Evolutionary conservation across 192 early-diverging fungal genomes (phyloP), one percentile per base, ranked within the genome.

Genomic region (Gamsiella multidivaricata): DNA sequence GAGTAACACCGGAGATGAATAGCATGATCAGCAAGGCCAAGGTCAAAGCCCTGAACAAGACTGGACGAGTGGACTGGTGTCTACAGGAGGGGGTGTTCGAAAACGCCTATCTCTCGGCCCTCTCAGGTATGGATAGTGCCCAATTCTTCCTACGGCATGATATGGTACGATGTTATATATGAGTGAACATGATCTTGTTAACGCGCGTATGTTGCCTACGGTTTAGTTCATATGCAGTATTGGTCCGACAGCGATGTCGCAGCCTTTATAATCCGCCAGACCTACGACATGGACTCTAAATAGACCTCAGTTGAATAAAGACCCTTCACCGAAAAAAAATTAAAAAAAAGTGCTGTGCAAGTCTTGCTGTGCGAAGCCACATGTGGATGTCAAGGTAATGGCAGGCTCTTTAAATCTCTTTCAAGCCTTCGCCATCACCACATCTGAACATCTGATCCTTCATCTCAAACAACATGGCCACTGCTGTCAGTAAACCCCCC

Each of bases 241-340:
- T 83, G 83, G 78, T 61, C 74, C 2, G 91, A 92, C 69, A 69
- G 69, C 20, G 90, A 91, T 63, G 82, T 85, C 10, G 83, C 88
- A 18, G 62, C 83, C 22, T 91, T 91, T 58, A 85, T 91, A 25
- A 70, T 91, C 18, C 71, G 80, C 18, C 88, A 91, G 57, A 79
- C 88, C 8, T 86, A 90, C 51, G 66, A 78, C 32, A 67, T 68
- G 65, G 61, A 73, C 23, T 29, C 54, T 4, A 62, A 51, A 41
- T 61, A 54, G 59, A 36, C 8, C 11, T 9, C 11, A 10, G 2
- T 11, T 5, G n/a, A 10, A 33, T 52, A 28, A 61, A 29, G 25
- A 45, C 18, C 12, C 9, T 43, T 49, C 2, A 25, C 17, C 23
- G 43, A 49, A 46, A 31, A 29, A 12, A 17, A 22, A 32, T 25